Conservation (phyloP, 441 rosid species). For the Isatis lusitanica region DNA sequence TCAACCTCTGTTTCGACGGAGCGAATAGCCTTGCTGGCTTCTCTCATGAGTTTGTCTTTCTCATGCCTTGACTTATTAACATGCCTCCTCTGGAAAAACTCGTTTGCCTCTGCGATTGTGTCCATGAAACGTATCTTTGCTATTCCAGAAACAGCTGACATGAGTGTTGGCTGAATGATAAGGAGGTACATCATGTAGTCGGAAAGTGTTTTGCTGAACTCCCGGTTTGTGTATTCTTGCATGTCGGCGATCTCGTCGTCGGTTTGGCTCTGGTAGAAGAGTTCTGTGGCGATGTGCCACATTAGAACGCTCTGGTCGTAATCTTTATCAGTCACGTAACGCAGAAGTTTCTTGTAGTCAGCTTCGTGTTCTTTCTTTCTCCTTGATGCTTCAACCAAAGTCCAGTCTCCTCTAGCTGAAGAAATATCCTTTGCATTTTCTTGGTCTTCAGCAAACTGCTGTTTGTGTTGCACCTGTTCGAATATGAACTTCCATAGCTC, state of each 20-base stretch:
- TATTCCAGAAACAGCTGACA: constrained; percentile 49
- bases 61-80: neutral
- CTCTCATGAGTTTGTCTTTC: neutral
- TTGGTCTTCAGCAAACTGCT: neutral
- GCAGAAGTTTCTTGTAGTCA: constrained; percentile 17
- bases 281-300: constrained; percentile 56
- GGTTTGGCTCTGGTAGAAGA: constrained; percentile 28
- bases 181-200: constrained; percentile 54
- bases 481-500: constrained; percentile 36
- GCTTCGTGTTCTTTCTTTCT: neutral
- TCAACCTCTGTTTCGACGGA: constrained; percentile 19
- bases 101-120: constrained; percentile 37
- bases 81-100: constrained; percentile 33
- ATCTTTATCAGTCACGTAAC: constrained; percentile 32
- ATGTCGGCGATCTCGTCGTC: neutral
- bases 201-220: constrained; percentile 43
- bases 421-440: constrained; percentile 27
- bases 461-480: constrained; percentile 21
- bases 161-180: constrained; percentile 35
- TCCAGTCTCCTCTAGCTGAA: constrained; percentile 35
- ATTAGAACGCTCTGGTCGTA: constrained; percentile 47
- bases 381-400: constrained; percentile 6
- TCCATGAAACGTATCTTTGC: constrained; percentile 42
- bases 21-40: constrained; percentile 19
- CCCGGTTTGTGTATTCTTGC: neutral